Base-by-base conservation (phyloP, 2,329 filamentous ascomycete genomes). In the Aspergillus sp. region DNA sequence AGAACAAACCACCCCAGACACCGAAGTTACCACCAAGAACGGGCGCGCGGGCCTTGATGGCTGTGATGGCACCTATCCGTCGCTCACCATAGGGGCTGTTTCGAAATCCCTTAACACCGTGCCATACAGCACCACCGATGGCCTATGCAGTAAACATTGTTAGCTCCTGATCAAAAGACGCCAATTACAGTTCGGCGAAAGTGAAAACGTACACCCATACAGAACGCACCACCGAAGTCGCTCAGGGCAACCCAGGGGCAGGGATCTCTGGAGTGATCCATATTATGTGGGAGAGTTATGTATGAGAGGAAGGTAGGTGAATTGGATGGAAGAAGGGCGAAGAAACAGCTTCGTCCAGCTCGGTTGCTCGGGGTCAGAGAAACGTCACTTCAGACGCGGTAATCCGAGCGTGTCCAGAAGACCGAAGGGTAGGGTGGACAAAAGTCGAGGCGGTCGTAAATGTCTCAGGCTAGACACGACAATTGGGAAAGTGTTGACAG, bases 21-120 rank as follows among this genome's bases (percentile, higher is more conserved):
- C 93, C 93, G 69, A 98, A 99, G 82, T 99, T 99, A 70, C 95
- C 95, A 71, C 95, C 95, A 48, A 98, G 85, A 34, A 98, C 93
- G 2, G 95, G 95, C 42, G 95, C 95, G 73, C 95, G 89, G 73
- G 95, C 93, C 83, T 99, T 99, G 79, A 99, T 92, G 59, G 95
- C 95, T 69, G 93, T 97, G 78, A 99, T 84, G 66, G 95, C 91
- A 74, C 95, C 95, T 82, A 98, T 93, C 76, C 93, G 85, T 74
- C 95, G 86, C 82, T 99, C 95, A 74, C 95, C 95, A 75, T 96
- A 91, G 38, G 90, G 90, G 58, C 87, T 90, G 80, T 91, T 96
- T 74, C 92, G 83, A 80, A 91, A 95, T 58, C 93, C 95, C 81
- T 99, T 99, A 64, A 97, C 89, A 69, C 93, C 93, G 79, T 97